These are phyloP conservation scores for Mallotus nudiflorus DNA, from an alignment of 345 rosid genomes.

Conservation along the genomic window DNA sequence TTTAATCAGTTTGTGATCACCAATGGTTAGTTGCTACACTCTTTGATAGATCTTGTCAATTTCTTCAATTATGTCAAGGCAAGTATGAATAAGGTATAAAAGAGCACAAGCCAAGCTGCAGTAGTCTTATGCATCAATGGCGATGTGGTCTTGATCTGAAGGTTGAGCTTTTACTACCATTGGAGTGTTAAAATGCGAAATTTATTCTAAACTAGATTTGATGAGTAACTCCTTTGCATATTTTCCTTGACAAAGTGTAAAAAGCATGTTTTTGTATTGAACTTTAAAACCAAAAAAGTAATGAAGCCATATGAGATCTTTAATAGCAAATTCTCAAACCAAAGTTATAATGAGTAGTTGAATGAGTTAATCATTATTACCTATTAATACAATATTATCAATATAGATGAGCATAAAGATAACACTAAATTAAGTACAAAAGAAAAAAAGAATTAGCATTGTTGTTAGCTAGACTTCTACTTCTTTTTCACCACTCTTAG, in stretches of 20 bases:
- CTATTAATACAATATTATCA: not conserved
- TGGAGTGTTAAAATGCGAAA: not conserved
- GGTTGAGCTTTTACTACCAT: not conserved
- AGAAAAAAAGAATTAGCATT: not conserved
- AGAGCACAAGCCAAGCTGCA: not conserved
- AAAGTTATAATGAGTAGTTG: not conserved
- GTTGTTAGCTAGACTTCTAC: too few species aligned
- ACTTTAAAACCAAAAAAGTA: not conserved
- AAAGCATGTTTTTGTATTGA: not conserved
- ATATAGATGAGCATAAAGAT: not conserved
- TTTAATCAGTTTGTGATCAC: not conserved
- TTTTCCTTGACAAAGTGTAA: not conserved
- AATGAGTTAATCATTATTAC: not conserved
- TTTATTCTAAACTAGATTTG: not conserved
- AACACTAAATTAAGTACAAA: not conserved
- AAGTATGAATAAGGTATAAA: not conserved
- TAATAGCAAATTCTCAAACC: not conserved
- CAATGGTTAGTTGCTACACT: not conserved
- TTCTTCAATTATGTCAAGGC: not conserved
- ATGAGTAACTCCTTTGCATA: not conserved
- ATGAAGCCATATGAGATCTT: not conserved
- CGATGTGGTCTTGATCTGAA: not conserved
- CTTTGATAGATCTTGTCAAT: not conserved
- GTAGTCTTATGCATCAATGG: not conserved
- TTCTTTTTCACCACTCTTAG: too few species aligned